A percentile compares a stretch with the other conserved stretches of the same genome.
Evolutionary conservation across 1,284 basidiomycete species (phyloP).

Genomic region (Stygiomarasmius scandens): DNA sequence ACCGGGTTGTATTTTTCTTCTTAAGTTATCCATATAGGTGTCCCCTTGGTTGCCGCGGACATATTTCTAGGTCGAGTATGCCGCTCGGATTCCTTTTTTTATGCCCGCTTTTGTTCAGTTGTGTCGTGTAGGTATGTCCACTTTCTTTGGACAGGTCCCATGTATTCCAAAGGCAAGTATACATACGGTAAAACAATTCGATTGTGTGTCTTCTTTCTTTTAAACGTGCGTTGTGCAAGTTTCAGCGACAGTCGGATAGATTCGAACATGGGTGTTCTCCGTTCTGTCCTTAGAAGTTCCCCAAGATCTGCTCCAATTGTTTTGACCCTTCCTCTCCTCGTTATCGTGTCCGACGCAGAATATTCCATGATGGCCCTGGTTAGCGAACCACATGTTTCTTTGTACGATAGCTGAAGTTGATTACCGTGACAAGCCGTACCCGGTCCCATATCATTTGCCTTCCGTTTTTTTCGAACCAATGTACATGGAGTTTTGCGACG

Average conservation of each 20-base stretch:
- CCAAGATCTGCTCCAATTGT: neutral
- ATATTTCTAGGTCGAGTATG: slow-evolving; percentile 13
- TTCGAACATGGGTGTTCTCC: neutral
- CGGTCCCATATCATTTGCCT: neutral
- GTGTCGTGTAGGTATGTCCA: slow-evolving; percentile 13
- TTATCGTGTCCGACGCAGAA: neutral
- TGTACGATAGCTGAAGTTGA: neutral
- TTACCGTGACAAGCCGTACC: neutral
- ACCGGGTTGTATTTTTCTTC: slow-evolving; percentile 2
- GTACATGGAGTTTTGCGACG: neutral
- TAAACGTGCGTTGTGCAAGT: neutral
- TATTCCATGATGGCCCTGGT: neutral
- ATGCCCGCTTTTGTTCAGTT: neutral
- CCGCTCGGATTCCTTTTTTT: slow-evolving; percentile 8
- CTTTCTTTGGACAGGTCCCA: slow-evolving; percentile 7
- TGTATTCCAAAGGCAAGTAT: slow-evolving; percentile 16
- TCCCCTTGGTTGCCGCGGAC: neutral
- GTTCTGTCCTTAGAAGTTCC: neutral
- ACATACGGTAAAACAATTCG: slow-evolving; percentile 13
- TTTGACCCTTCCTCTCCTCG: neutral
- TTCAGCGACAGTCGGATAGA: neutral
- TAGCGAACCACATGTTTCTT: neutral
- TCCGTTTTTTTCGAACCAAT: neutral
- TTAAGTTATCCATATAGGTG: neutral
- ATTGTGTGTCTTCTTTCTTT: neutral